Percentiles rank a stretch among this genome's conserved stretches.
These are phyloP conservation scores for Dinochytrium kinnereticum DNA, from an alignment of 371 early-diverging fungal species.

Conservation along the genomic window DNA sequence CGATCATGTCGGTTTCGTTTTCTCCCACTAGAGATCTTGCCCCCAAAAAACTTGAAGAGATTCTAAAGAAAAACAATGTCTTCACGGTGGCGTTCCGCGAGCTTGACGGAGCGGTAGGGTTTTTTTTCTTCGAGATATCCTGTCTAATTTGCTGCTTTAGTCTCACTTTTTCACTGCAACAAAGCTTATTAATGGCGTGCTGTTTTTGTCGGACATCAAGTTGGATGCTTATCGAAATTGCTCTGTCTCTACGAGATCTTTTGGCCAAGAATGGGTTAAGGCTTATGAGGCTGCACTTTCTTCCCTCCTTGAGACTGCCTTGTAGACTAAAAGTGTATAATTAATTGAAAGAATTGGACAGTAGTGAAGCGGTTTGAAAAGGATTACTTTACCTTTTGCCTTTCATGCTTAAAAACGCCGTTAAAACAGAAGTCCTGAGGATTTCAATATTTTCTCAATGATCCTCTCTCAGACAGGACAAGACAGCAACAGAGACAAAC, in stretches of 20 bases:
- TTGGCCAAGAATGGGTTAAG: slow-evolving; percentile 28
- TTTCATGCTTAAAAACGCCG: too few relatives aligned
- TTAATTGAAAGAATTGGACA: too few relatives aligned
- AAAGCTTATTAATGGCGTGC: slow-evolving; percentile 40
- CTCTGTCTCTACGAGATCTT: slow-evolving; percentile 35
- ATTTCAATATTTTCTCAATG: too few relatives aligned
- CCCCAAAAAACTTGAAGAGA: slow-evolving; percentile 19
- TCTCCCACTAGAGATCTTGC: neutral
- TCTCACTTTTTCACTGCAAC: slow-evolving; percentile 37
- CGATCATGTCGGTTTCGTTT: slow-evolving; percentile 2
- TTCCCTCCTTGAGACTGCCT: slow-evolving; percentile 23
- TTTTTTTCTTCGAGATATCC: neutral
- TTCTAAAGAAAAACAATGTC: slow-evolving; percentile 39
- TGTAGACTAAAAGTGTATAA: too few relatives aligned
- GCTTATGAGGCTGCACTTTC: slow-evolving; percentile 33
- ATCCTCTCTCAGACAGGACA: too few relatives aligned
- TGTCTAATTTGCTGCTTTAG: slow-evolving; percentile 24
- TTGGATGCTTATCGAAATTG: slow-evolving; percentile 18
- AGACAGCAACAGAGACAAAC: too few relatives aligned
- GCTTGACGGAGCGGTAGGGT: slow-evolving; percentile 44
- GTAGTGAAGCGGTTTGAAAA: too few relatives aligned
- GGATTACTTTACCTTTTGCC: too few relatives aligned
- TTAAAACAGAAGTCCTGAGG: too few relatives aligned
- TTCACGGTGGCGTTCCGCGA: slow-evolving; percentile 50
- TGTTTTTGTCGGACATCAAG: slow-evolving; percentile 46